Evolutionary conservation across 768 basidiomycete species (phyloP).

Genomic region (Macrocybe gigantea): DNA sequence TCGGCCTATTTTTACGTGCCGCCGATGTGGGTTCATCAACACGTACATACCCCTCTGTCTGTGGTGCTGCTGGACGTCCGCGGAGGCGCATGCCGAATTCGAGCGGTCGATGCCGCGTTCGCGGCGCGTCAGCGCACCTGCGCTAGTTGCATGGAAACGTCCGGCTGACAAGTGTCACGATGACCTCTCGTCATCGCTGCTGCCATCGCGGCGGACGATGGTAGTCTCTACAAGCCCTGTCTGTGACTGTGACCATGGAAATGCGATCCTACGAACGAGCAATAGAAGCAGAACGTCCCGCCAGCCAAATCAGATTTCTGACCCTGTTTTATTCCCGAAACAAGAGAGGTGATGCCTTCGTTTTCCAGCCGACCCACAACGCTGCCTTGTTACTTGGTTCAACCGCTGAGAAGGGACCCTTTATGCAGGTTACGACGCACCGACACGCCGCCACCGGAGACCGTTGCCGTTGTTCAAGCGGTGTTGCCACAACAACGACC

Average conservation of each 20-base stretch:
- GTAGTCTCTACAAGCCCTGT: not conserved
- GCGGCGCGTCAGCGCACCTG: conserved; percentile 26
- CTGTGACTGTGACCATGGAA: not conserved
- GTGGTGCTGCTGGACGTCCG: conserved; percentile 45
- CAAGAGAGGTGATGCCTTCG: not conserved
- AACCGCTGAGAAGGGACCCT: too few species aligned
- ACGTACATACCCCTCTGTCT: conserved; percentile 43
- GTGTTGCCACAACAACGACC: conserved; percentile 12
- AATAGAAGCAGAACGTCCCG: not conserved
- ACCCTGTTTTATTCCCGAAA: not conserved
- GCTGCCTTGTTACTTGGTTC: too few species aligned
- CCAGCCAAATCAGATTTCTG: not conserved
- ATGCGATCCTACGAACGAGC: too few species aligned
- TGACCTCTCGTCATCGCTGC: not conserved
- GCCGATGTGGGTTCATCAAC: conserved; percentile 39
- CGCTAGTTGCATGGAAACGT: conserved; percentile 13
- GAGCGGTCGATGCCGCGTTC: conserved; percentile 31
- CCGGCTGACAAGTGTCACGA: not conserved
- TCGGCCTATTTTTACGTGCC: conserved; percentile 41
- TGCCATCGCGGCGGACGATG: not conserved
- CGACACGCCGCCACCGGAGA: not conserved
- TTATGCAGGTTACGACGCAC: too few species aligned
- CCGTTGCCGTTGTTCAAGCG: not conserved
- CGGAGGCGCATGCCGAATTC: conserved; percentile 31
- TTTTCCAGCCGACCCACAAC: not conserved